phyloP scores from a whole-genome alignment of 495 filamentous ascomycete genomes.

The Thozetella sp. region DNA sequence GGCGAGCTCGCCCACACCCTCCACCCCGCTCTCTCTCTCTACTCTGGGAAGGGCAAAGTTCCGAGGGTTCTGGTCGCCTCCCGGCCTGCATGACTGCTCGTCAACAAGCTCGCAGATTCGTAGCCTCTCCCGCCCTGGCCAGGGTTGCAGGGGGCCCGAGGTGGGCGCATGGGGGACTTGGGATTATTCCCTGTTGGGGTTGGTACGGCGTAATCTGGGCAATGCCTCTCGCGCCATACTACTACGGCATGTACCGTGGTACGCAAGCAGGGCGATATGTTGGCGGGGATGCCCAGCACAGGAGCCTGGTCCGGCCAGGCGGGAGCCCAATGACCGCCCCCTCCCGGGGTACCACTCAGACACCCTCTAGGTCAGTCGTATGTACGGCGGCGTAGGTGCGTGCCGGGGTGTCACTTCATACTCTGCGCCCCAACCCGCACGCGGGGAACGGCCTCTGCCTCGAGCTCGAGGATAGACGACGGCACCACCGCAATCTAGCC shows the following conservation, averaged over 20 bases:
- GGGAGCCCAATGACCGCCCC: neutral
- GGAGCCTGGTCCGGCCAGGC: no score
- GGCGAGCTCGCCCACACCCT: no score
- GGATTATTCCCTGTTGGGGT: neutral
- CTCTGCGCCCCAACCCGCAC: no score
- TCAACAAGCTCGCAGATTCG: neutral
- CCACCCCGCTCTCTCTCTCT: neutral
- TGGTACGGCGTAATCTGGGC: neutral
- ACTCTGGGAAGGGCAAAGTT: neutral
- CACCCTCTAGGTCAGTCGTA: no score
- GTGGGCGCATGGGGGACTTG: neutral
- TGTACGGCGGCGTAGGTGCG: no score
- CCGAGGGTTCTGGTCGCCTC: neutral
- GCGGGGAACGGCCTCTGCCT: no score
- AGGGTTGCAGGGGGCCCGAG: neutral
- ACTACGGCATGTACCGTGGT: neutral
- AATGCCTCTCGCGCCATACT: neutral
- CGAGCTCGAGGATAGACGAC: no score
- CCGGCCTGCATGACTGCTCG: neutral
- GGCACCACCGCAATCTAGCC: no score
- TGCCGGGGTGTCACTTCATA: no score
- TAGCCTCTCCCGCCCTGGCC: neutral
- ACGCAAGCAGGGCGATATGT: neutral
- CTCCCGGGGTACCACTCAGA: neutral
- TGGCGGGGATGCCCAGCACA: neutral